Evolutionary conservation across 371 early-diverging fungal species (phyloP), one percentile per base, ranked within the genome.

Genomic region (Fennellomyces sp.): DNA sequence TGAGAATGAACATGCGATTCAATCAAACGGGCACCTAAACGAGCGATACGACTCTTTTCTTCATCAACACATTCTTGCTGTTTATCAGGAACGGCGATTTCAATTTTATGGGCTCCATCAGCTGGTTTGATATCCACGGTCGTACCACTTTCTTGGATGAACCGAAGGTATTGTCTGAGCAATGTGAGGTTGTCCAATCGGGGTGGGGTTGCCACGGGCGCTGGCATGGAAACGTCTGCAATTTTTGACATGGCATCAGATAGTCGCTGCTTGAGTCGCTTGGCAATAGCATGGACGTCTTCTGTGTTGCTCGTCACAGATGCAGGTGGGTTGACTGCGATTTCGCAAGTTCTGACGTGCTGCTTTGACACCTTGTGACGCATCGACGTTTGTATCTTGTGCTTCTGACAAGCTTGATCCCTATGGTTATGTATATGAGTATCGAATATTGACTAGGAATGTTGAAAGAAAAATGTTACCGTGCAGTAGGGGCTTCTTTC

Each of bases 91-190:
- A 53, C 35, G 27, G 39, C 25, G 26, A 59, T 58, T 25, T 52
- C 35, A 13, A 54, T 54, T 26, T 42, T 30, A 17, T 41, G 41
- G 21, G 30, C 38, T 29, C 63, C 64, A 28, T 53, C 15, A 13
- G 58, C 60, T 35, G 42, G 47, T 39, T 55, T 42, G 28, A 61
- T 58, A 35, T 49, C 55, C 30, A 62, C 50, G 33, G 52, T 21
- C 7, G 58, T 41, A 33, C 45, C 56, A 11, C 33, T 30, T 48
- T 76, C 76, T 39, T 65, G 58, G 13, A 78, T 66, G 57, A 75
- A 70, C n/a, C 58, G 39, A 10, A 78, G 63, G 41, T 78, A 78
- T 31, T 72, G 70, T 49, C 70, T 69, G 2, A 78, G 39, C 13
- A 78, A 51, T 28, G 58, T 52, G 33, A 75, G 56, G 45, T 75